Base-by-base conservation (phyloP, 805 yeast species). In the Zygosaccharomyces rouxii region DNA sequence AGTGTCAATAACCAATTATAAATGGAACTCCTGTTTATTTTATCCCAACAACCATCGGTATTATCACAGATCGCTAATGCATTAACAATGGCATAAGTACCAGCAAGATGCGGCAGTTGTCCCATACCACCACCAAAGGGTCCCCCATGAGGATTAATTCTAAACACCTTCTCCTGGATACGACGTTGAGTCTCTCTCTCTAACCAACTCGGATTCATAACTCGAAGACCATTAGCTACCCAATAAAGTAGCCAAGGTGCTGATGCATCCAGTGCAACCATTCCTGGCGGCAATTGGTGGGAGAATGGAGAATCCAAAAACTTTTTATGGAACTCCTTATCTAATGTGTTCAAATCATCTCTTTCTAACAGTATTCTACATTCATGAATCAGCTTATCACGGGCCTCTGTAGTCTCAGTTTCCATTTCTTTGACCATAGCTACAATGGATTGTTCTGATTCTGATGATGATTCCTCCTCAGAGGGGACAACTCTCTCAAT, bases 221-320 rank as follows among this genome's bases (percentile, higher is more conserved):
- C 47, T 2, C 63, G 55, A 38, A 74, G 56, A 0, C 83, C 73
- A 61, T 88, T 89, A 39, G 78, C 62, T 5, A 84, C 68, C 99
- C 99, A 94, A 63, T 86, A 92, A 1, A 86, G 50, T 59, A 92
- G 69, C 98, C 98, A 94, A 0, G 96, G 82, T 51, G 84, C 89
- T n/a, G 94, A 86, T 0, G 97, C 94, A 66, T 92, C 97, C 41
- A 88, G 71, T 0, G 76, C 75, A 3, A 66, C 61, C 63, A 76
- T 84, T 7, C 64, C 69, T 2, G 68, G 53, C 0, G 89, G 86
- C 23, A 86, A 71, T 14, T 74, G 69, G 9, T 66, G 60, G 7
- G 62, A 55, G 21, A 80, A 66, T 16, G 71, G 69, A n/a, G 60
- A 49, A 18, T 69, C 64, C 11, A 79, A 64, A 58, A 73, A 85